phyloP scores from a whole-genome alignment of 2,329 filamentous ascomycete species.

The Byssochlamys sp. region DNA sequence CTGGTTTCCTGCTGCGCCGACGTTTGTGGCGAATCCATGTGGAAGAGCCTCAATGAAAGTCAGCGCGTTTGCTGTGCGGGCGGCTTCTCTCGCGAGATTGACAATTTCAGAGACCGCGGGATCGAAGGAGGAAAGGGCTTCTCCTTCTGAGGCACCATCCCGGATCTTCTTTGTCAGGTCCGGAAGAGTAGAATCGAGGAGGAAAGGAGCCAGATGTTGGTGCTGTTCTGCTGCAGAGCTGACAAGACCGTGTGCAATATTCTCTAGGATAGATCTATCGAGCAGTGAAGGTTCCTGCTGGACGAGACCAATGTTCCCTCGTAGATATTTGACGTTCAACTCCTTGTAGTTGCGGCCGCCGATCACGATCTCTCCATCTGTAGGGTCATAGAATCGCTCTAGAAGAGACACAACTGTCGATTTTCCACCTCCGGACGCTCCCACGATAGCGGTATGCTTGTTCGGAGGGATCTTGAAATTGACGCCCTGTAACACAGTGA shows the following conservation, averaged over 20 bases:
- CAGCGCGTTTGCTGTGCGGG: constrained; percentile 17
- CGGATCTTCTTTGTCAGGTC: constrained; percentile 17
- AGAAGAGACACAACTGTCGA: constrained; percentile 36
- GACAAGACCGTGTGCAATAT: constrained; percentile 45
- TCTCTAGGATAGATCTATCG: constrained; percentile 44
- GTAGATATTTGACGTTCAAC: constrained; percentile 26
- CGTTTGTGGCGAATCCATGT: constrained; percentile 25
- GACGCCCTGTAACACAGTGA: constrained; percentile 20
- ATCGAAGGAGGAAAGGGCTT: constrained; percentile 14
- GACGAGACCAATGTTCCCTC: constrained; percentile 32
- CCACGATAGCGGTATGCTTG: constrained; percentile 37
- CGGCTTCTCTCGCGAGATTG: constrained; percentile 18
- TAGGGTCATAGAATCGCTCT: constrained; percentile 29
- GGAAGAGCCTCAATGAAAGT: constrained; percentile 19
- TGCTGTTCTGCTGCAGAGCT: constrained; percentile 20
- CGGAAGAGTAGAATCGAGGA: constrained; percentile 17
- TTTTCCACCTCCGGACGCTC: constrained; percentile 45
- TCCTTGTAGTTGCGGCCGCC: constrained; percentile 19
- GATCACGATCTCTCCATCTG: constrained; percentile 21
- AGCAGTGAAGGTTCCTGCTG: constrained; percentile 45
- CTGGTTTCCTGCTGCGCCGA: constrained; percentile 19
- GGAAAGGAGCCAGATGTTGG: constrained; percentile 13
- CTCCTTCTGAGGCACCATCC: constrained; percentile 13
- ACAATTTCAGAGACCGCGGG: constrained; percentile 19
- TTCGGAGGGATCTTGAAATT: constrained; percentile 23